phyloP scores from a whole-genome alignment of 441 rosid species.

The Metrosideros polymorpha region DNA sequence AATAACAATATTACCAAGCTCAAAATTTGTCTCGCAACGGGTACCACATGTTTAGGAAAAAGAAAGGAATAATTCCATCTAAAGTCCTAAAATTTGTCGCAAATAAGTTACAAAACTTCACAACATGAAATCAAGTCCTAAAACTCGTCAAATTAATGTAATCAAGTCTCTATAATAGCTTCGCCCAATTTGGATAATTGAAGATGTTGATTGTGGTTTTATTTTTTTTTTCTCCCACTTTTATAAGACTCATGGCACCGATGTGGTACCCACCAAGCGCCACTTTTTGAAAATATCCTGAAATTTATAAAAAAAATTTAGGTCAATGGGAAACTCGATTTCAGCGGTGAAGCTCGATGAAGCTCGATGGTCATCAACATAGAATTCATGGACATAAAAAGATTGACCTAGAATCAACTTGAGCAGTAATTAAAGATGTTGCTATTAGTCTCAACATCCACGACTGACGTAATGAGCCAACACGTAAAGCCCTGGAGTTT shows the following conservation, averaged over 20 bases:
- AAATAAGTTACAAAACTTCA: rapidly evolving
- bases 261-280: not conserved
- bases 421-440: not conserved
- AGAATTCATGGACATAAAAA: not conserved
- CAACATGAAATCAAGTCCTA: not conserved
- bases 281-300: too few species aligned
- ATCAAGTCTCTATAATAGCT: rapidly evolving
- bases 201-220: not conserved
- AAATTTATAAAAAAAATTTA: too few species aligned
- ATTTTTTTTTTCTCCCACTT: too few species aligned
- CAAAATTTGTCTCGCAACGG: not conserved
- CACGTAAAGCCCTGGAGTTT: not conserved
- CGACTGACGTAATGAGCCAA: not conserved
- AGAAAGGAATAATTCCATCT: not conserved
- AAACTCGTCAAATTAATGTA: rapidly evolving
- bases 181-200: rapidly evolving
- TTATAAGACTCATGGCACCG: not conserved
- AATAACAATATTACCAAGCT: too few species aligned
- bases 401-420: not conserved
- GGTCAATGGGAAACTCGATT: not conserved
- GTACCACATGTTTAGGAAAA: not conserved
- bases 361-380: not conserved
- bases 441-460: not conserved
- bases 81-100: not conserved
- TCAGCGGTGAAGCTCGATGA: not conserved